Conservation (phyloP, 495 filamentous ascomycete genomes). For the Aspergillus asperescens region DNA sequence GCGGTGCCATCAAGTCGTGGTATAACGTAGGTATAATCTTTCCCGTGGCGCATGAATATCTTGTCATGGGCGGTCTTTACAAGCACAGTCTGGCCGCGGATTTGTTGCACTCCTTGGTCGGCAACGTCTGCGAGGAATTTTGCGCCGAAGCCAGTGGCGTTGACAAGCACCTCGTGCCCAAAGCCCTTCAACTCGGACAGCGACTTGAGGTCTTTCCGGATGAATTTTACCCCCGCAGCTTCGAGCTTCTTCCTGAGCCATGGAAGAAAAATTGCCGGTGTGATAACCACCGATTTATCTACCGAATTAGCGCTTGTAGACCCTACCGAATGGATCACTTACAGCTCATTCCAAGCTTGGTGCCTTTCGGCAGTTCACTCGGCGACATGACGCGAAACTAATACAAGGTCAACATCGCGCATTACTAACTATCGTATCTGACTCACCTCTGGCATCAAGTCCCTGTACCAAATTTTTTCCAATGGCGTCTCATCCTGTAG, state of each 20-base stretch:
- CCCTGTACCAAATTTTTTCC: slow-evolving; percentile 10
- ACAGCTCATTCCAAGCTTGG: slow-evolving; percentile 6
- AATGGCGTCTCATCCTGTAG: background rate
- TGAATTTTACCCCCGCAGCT: slow-evolving; percentile 20
- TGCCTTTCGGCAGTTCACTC: slow-evolving; percentile 11
- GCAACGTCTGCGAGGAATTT: slow-evolving; percentile 15
- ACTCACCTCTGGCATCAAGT: slow-evolving; percentile 5
- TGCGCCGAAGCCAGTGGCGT: slow-evolving; percentile 13
- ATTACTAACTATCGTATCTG: background rate
- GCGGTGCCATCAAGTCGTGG: slow-evolving; percentile 10
- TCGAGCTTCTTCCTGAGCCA: slow-evolving; percentile 23
- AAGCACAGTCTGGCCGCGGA: slow-evolving; percentile 15
- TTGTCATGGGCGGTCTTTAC: slow-evolving; percentile 7
- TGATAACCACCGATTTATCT: slow-evolving; percentile 22
- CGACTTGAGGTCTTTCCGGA: slow-evolving; percentile 12
- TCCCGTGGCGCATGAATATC: slow-evolving; percentile 5
- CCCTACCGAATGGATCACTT: too few relatives aligned
- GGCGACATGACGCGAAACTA: slow-evolving; percentile 5
- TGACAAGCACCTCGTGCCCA: slow-evolving; percentile 20
- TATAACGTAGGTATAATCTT: slow-evolving; percentile 12
- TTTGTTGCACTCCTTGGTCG: slow-evolving; percentile 9
- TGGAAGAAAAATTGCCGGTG: slow-evolving; percentile 23
- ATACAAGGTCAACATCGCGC: background rate
- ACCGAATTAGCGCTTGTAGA: too few relatives aligned
- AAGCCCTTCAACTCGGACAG: slow-evolving; percentile 24